phyloP scores from a whole-genome alignment of 139 green algal genomes.

The Tetradesmus obliquus region DNA sequence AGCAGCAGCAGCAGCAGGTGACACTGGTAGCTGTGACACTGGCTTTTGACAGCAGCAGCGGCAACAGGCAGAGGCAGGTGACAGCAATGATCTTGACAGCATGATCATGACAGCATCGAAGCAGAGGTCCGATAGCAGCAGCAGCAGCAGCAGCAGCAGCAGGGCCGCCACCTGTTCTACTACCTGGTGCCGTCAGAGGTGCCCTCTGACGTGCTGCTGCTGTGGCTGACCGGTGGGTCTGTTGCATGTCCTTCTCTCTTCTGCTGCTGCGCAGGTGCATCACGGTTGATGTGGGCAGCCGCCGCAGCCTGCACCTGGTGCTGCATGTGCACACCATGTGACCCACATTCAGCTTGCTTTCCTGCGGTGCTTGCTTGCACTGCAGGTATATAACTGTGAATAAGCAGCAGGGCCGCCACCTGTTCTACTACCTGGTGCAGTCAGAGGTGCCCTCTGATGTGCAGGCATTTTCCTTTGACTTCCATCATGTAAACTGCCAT shows the following conservation, averaged over 20 bases:
- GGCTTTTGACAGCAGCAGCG: too few relatives aligned
- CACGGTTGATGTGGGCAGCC: too few relatives aligned
- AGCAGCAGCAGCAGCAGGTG: background rate
- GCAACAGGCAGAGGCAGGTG: too few relatives aligned
- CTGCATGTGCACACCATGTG: too few relatives aligned
- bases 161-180: conserved; percentile 53
- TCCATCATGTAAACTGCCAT: background rate
- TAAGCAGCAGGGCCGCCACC: background rate
- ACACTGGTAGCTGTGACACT: too few relatives aligned
- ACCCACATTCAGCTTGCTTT: too few relatives aligned
- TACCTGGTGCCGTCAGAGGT: conserved; percentile 49
- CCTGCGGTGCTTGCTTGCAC: background rate
- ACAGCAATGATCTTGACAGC: too few relatives aligned
- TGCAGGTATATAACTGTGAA: conserved; percentile 59
- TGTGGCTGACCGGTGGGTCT: background rate
- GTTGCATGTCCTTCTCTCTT: too few relatives aligned
- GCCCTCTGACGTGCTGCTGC: background rate
- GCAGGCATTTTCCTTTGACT: background rate
- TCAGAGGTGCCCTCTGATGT: conserved; percentile 12
- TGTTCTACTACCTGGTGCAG: conserved; percentile 60
- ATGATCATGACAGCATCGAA: too few relatives aligned
- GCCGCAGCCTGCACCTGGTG: too few relatives aligned
- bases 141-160: conserved; percentile 2
- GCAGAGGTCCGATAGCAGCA: background rate
- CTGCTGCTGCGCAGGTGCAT: too few relatives aligned